phyloP scores from a whole-genome alignment of 2,329 filamentous ascomycete genomes.

The Paraphoma sp. region DNA sequence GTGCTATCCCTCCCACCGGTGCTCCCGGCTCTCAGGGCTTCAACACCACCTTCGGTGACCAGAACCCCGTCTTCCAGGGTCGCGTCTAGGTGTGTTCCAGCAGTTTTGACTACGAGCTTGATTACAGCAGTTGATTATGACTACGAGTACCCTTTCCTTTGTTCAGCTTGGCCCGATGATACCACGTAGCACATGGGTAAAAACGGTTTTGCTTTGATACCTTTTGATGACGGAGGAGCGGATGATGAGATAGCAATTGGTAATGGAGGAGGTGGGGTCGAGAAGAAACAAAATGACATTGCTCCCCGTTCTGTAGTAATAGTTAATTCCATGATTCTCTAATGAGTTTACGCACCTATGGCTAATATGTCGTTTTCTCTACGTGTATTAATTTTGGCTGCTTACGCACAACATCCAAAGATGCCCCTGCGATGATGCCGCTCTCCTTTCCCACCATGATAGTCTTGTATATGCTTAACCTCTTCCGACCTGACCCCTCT shows the following conservation, averaged over 20 bases:
- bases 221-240: neutral
- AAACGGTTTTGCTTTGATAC: constrained; percentile 13
- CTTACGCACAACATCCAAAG: too few relatives aligned
- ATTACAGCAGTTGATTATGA: constrained; percentile 22
- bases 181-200: constrained; percentile 36
- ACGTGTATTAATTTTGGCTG: too few relatives aligned
- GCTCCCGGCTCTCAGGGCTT: constrained; percentile 17
- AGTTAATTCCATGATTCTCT: neutral
- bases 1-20: constrained; percentile 16
- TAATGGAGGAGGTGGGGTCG: constrained; percentile 16
- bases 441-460: too few relatives aligned
- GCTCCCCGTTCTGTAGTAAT: constrained; percentile 4
- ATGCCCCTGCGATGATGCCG: too few relatives aligned
- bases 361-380: too few relatives aligned
- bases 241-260: constrained; percentile 1
- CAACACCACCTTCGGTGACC: constrained; percentile 50
- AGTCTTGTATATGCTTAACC: too few relatives aligned
- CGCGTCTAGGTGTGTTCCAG: constrained; percentile 23
- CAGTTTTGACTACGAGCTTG: constrained; percentile 5
- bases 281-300: neutral
- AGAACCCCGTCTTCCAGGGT: constrained; percentile 54
- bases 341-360: neutral
- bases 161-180: constrained; percentile 30
- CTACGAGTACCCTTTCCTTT: constrained; percentile 28
- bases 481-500: too few relatives aligned